A percentile compares a stretch with the other conserved stretches of the same genome.
Evolutionary conservation across 306 rosid species (phyloP).

Genomic region (Rubus idaeus): DNA sequence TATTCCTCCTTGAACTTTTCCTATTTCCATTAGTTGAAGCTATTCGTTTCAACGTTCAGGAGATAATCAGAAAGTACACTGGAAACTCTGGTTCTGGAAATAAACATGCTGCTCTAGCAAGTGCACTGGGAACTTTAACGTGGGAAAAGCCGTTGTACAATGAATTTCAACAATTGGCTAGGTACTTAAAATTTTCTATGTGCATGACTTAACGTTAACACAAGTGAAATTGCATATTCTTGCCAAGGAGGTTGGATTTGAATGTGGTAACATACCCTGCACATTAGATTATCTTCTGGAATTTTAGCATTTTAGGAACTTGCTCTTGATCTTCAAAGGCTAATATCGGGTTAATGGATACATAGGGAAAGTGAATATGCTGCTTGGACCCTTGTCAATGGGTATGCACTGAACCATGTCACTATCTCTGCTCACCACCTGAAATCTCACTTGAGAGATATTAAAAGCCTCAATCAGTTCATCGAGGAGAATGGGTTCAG

Average conservation of each 20-base stretch:
- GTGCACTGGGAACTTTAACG: constrained; percentile 73
- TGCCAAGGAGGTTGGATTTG: not conserved
- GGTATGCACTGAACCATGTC: constrained; percentile 85
- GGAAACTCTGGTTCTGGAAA: constrained; percentile 53
- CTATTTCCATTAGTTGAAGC: not conserved
- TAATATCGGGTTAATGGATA: constrained; percentile 21
- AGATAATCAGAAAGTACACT: constrained; percentile 70
- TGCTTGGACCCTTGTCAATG: constrained; percentile 96
- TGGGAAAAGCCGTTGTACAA: constrained; percentile 80
- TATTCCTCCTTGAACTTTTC: not conserved
- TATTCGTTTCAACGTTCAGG: constrained; percentile 42
- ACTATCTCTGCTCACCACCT: constrained; percentile 82
- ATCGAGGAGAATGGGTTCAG: constrained; percentile 72
- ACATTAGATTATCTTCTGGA: not conserved
- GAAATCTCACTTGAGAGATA: constrained; percentile 65
- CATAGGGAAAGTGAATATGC: constrained; percentile 95
- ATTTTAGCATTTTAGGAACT: not conserved
- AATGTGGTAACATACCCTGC: not conserved
- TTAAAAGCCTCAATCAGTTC: constrained; percentile 68
- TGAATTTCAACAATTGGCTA: constrained; percentile 77
- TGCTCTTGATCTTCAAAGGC: constrained; percentile 8
- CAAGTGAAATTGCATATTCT: not conserved
- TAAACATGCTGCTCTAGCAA: constrained; percentile 78
- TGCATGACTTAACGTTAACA: constrained; percentile 9
- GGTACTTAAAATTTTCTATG: constrained; percentile 38